Evolutionary conservation across 345 rosid genomes (phyloP).

Genomic region (Syzygium grande): DNA sequence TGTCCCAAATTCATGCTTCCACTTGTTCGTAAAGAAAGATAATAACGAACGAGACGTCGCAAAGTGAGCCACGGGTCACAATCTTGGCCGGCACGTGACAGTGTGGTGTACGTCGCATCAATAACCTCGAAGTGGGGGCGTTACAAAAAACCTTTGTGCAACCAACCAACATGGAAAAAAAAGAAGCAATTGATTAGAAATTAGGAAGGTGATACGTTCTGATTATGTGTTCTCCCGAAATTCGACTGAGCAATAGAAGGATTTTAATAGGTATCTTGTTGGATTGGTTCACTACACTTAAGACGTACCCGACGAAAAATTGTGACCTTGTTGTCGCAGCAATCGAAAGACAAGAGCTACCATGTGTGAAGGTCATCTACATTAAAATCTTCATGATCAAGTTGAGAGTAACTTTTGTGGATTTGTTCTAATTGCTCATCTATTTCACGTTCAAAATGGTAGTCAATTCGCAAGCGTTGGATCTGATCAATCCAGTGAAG

Average conservation of each 20-base stretch:
- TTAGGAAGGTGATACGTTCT: not conserved
- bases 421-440: not conserved
- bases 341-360: slow-evolving; percentile 1
- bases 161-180: not conserved
- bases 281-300: not conserved
- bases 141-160: not conserved
- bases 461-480: slow-evolving; percentile 32
- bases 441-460: slow-evolving; percentile 30
- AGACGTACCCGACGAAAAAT: not conserved
- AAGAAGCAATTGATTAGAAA: not conserved
- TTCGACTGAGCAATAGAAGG: not conserved
- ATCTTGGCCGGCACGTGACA: too few species aligned
- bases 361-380: not conserved
- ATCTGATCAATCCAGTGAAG: slow-evolving; percentile 21
- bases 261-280: not conserved
- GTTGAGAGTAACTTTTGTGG: not conserved
- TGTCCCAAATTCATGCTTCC: too few species aligned
- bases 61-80: too few species aligned
- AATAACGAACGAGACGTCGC: too few species aligned
- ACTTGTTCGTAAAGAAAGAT: too few species aligned
- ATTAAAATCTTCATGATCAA: not conserved
- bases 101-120: too few species aligned
- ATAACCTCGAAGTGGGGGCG: too few species aligned
- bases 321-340: slow-evolving; percentile 3
- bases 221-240: not conserved